Evolutionary conservation across 176 grass and related monocot genomes (phyloP).

Genomic region (Zea luxurians): DNA sequence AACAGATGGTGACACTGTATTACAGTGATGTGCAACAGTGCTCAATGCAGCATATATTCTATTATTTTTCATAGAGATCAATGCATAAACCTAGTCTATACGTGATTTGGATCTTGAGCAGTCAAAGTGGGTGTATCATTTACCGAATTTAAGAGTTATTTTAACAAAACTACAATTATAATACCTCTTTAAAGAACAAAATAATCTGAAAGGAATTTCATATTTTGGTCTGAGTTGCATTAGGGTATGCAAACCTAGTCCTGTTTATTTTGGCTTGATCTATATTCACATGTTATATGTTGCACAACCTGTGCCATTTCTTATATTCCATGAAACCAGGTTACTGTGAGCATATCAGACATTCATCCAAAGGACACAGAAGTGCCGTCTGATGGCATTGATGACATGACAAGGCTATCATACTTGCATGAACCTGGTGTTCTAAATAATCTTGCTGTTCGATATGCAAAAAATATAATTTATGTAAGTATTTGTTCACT

Average conservation of each 20-base stretch:
- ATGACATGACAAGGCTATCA: slow-evolving; percentile 90
- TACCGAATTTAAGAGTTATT: not conserved
- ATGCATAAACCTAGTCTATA: not conserved
- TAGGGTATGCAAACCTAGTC: not conserved
- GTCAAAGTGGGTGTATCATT: not conserved
- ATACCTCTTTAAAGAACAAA: slow-evolving; percentile 1
- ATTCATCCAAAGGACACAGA: slow-evolving; percentile 85
- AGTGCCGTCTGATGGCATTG: slow-evolving; percentile 53
- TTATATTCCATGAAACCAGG: slow-evolving; percentile 48
- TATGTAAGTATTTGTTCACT: slow-evolving; percentile 59
- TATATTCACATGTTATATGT: slow-evolving; percentile 1
- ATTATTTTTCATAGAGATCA: not conserved
- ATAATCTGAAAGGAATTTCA: not conserved
- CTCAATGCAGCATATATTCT: not conserved
- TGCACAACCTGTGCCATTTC: not conserved
- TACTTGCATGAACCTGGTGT: slow-evolving; percentile 95
- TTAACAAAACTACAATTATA: not conserved
- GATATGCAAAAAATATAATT: slow-evolving; percentile 83
- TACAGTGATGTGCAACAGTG: not conserved
- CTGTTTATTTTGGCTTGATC: slow-evolving; percentile 20
- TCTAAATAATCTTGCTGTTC: slow-evolving; percentile 68
- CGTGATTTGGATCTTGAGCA: not conserved
- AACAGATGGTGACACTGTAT: not conserved
- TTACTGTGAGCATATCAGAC: slow-evolving; percentile 62
- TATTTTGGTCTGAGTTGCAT: not conserved